Base-by-base conservation (phyloP, 345 rosid species). In the Citrus reticulata region DNA sequence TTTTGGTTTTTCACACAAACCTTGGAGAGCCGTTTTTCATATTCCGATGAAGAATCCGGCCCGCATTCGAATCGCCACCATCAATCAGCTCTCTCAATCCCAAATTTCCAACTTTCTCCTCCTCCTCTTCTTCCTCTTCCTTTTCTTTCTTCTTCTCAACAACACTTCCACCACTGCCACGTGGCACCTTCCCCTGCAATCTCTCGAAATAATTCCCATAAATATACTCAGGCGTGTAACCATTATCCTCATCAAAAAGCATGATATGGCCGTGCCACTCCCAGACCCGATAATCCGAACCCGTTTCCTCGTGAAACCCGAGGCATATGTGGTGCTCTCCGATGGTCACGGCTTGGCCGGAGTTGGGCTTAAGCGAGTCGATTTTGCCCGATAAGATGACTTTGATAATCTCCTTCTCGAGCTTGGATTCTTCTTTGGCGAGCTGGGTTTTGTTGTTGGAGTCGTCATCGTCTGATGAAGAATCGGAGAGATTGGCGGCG, bases 181-280 rank as follows among this genome's bases (percentile, higher is more conserved):
- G 49, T 30, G 62, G 72, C 1, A 79, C 39, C 79, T 85, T 88
- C 35, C 82, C 89, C 72, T 81, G 90, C 90, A 94, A 85, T 83
- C 95, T 91, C 92, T 94, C 98, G 63, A 96, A 96, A 86, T 96
- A 94, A 83, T 96, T 94, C 59, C 99, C 99, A 57, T 96, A 96
- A 13, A 96, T 93, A 80, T 94, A 96, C 91, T 94, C 98, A 1
- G 99, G 98, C 0, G 87, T 83, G 22, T 89, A 94, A 49, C 97
- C 99, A 62, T 91, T 84, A 76, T 92, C 97, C 70, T 94, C 99
- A 34, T 94, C 98, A 68, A 93, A 94, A 79, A 94, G 70, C 98
- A 96, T 89, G 39, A 96, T 93, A 79, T 96, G 99, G 0, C 99
- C 99, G 49, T 96, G 99, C 99, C 99, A 96, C 88, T 96, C 99